These are phyloP conservation scores for Paraconiothyrium sp. DNA, from an alignment of 2,329 filamentous ascomycete genomes.

Conservation along the genomic window DNA sequence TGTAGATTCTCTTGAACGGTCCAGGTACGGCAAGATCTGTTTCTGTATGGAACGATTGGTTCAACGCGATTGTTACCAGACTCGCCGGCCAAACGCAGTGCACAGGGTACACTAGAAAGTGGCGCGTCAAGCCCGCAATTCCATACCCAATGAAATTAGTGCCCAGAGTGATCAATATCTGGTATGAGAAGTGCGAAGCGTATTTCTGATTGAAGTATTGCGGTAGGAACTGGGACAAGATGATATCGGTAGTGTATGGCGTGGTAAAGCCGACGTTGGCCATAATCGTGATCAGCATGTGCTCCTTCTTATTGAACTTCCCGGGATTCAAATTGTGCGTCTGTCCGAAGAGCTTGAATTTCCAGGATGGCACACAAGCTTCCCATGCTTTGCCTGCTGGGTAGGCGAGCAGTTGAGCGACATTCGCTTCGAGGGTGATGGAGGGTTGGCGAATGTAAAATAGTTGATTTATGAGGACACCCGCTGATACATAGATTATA, in stretches of 20 bases:
- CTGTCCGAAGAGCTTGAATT: slow-evolving; percentile 17
- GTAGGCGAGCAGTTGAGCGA: slow-evolving; percentile 18
- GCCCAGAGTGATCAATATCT: slow-evolving; percentile 12
- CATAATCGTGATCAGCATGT: slow-evolving; percentile 27
- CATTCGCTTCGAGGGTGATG: slow-evolving; percentile 15
- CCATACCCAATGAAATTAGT: slow-evolving; percentile 22
- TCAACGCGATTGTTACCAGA: slow-evolving; percentile 22
- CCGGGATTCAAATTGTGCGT: slow-evolving; percentile 22
- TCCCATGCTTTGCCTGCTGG: slow-evolving; percentile 20
- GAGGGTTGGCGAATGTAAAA: slow-evolving; percentile 19
- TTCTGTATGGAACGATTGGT: slow-evolving; percentile 16
- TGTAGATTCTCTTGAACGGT: slow-evolving; percentile 17
- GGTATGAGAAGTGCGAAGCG: slow-evolving; percentile 54
- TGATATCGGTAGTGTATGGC: slow-evolving; percentile 62
- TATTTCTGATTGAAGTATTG: slow-evolving; percentile 63
- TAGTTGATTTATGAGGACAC: slow-evolving; percentile 42
- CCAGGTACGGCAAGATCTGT: slow-evolving; percentile 12
- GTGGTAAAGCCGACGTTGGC: slow-evolving; percentile 52
- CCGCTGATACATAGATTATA: slow-evolving; percentile 12
- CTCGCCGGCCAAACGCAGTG: slow-evolving; percentile 23
- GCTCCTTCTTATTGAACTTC: slow-evolving; percentile 25
- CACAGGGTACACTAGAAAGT: slow-evolving; percentile 23
- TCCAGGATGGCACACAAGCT: slow-evolving; percentile 12
- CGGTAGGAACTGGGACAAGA: slow-evolving; percentile 61
- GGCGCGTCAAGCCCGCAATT: slow-evolving; percentile 15